A percentile compares a stretch with the other conserved stretches of the same genome.
These are phyloP conservation scores for Pythium sukuiense DNA, from an alignment of 352 stramenopile species.

Conservation along the genomic window DNA sequence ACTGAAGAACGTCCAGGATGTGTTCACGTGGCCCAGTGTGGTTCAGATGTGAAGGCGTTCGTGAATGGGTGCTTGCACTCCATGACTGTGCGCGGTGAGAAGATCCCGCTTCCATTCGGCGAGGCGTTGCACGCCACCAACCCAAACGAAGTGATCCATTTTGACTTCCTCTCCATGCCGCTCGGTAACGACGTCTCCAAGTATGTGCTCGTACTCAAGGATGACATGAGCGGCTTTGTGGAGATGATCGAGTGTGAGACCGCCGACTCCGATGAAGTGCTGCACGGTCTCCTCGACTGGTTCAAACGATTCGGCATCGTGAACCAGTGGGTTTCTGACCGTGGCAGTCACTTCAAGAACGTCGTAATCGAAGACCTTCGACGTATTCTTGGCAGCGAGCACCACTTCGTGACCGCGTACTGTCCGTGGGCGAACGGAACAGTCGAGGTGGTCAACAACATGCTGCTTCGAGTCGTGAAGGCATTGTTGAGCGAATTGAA, in stretches of 20 bases:
- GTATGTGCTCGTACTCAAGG: conserved; percentile 36
- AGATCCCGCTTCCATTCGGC: conserved; percentile 6
- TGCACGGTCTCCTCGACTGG: conserved; percentile 16
- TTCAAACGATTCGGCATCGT: conserved; percentile 27
- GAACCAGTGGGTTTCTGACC: conserved; percentile 29
- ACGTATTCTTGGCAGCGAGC: conserved; percentile 9
- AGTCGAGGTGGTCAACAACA: conserved; percentile 35
- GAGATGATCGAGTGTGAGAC: conserved; percentile 24
- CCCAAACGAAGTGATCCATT: conserved; percentile 39
- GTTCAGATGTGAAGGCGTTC: background rate
- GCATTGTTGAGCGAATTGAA: conserved; percentile 27
- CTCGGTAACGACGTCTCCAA: conserved; percentile 8
- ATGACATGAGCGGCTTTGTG: conserved; percentile 33
- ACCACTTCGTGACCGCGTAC: conserved; percentile 37
- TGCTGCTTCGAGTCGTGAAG: conserved; percentile 19
- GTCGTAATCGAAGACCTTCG: conserved; percentile 23
- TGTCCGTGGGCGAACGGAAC: conserved; percentile 43
- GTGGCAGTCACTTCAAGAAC: conserved; percentile 40
- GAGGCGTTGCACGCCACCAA: conserved; percentile 24
- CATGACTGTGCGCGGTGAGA: background rate
- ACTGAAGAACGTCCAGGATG: background rate
- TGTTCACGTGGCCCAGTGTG: background rate
- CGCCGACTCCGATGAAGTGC: conserved; percentile 3
- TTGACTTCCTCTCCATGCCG: conserved; percentile 34
- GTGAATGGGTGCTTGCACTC: background rate